These are phyloP conservation scores for Melastoma malabathricum DNA, from an alignment of 345 rosid genomes.

Conservation along the genomic window DNA sequence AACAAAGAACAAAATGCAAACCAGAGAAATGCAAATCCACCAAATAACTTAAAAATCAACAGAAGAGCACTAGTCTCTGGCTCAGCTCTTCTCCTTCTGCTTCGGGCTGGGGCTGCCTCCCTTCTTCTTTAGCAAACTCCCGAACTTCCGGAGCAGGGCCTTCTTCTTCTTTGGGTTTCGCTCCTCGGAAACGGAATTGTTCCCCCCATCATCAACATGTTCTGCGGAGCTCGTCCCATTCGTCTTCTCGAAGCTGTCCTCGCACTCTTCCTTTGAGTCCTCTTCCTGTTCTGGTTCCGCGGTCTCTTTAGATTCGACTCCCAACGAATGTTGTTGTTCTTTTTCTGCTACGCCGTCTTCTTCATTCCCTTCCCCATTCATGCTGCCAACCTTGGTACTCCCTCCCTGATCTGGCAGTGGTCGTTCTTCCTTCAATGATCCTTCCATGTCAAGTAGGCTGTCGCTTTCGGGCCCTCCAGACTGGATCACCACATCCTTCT, in stretches of 20 bases:
- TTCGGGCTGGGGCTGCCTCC: constrained; percentile 40
- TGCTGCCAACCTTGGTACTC: constrained; percentile 25
- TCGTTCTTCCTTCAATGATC: constrained; percentile 13
- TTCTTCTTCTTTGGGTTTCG: constrained; percentile 82
- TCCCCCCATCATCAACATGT: constrained; percentile 32
- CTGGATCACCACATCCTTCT: constrained; percentile 22
- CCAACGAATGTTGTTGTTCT: constrained; percentile 56
- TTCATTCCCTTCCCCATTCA: constrained; percentile 27
- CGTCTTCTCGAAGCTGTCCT: constrained; percentile 50
- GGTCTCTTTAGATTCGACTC: constrained; percentile 24
- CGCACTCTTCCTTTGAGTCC: constrained; percentile 47
- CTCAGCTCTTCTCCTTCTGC: constrained; percentile 15
- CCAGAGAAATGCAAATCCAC: background rate
- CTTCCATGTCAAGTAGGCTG: constrained; percentile 22
- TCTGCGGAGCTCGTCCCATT: constrained; percentile 50
- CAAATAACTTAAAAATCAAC: background rate
- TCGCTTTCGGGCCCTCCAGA: constrained; percentile 25
- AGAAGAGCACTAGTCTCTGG: background rate
- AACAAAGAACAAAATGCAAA: too few relatives aligned
- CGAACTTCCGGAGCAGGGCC: constrained; percentile 77
- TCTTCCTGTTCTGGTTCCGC: constrained; percentile 39
- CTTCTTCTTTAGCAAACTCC: constrained; percentile 91
- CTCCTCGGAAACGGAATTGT: constrained; percentile 30
- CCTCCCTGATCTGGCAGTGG: constrained; percentile 9
- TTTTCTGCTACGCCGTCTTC: constrained; percentile 34